A percentile compares a stretch with the other conserved stretches of the same genome.
Evolutionary conservation across 2,329 filamentous ascomycete species (phyloP).

Genomic region (Byssochlamys sp.): DNA sequence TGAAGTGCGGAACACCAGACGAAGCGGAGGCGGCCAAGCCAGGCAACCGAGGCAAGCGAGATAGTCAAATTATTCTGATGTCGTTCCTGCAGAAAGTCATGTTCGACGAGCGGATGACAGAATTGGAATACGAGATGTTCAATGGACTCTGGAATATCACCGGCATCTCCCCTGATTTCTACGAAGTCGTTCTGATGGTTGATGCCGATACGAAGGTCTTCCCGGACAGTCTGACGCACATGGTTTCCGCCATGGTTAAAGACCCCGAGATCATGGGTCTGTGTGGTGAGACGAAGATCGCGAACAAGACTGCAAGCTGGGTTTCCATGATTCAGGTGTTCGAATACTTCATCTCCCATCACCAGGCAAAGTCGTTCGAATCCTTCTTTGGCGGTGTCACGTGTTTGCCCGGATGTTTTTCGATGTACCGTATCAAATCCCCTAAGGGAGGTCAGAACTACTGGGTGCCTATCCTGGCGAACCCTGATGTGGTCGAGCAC

Average conservation of each 20-base stretch:
- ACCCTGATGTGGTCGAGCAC: constrained; percentile 96
- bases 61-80: constrained; percentile 98
- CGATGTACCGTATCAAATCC: constrained; percentile 99
- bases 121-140: constrained; percentile 98
- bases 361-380: constrained; percentile 92
- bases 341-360: constrained; percentile 97
- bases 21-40: constrained; percentile 75
- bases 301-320: constrained; percentile 91
- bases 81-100: constrained; percentile 99
- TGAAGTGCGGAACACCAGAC: constrained; percentile 89
- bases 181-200: constrained; percentile 96
- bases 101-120: constrained; percentile 99
- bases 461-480: constrained; percentile 96
- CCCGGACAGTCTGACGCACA: constrained; percentile 94
- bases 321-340: constrained; percentile 98
- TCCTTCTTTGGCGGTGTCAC: constrained; percentile 98
- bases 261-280: constrained; percentile 98
- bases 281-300: constrained; percentile 98
- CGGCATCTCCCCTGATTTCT: constrained; percentile 94
- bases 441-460: constrained; percentile 98
- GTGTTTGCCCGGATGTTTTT: constrained; percentile 96
- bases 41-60: constrained; percentile 94
- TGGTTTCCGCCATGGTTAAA: constrained; percentile 98
- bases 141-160: constrained; percentile 98
- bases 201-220: constrained; percentile 99